Percentiles rank a stretch among this genome's conserved stretches.
These are phyloP conservation scores for Fusarium anthophilum DNA, from an alignment of 2,329 filamentous ascomycete genomes.

Conservation along the genomic window DNA sequence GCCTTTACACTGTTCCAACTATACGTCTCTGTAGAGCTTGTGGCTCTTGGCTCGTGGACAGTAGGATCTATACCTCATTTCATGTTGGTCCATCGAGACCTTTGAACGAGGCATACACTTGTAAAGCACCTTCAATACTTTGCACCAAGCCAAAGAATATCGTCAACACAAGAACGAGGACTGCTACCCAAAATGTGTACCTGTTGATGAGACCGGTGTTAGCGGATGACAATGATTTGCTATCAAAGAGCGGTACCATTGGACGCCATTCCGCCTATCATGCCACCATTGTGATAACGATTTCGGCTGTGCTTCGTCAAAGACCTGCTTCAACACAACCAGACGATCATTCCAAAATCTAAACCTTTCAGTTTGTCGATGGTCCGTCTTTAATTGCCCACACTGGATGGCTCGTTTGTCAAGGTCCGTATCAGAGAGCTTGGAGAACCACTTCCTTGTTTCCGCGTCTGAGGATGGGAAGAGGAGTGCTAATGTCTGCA, in stretches of 20 bases:
- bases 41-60: not conserved
- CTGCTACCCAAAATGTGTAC: constrained; percentile 3
- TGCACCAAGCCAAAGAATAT: constrained; percentile 8
- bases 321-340: not conserved
- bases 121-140: not conserved
- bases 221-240: not conserved
- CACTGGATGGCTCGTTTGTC: not conserved
- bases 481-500: not conserved
- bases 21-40: not conserved
- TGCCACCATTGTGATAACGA: not conserved
- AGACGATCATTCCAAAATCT: not conserved
- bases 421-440: not conserved
- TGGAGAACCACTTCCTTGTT: not conserved
- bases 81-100: not conserved
- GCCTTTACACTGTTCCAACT: not conserved
- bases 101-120: constrained; percentile 3
- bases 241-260: not conserved
- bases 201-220: not conserved
- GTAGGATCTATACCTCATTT: not conserved
- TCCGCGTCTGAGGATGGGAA: not conserved
- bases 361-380: not conserved
- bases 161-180: not conserved
- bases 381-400: not conserved
- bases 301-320: not conserved
- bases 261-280: not conserved